These are phyloP conservation scores for Dactylellina drechsleri DNA, from an alignment of 2,329 filamentous ascomycete genomes.

Conservation along the genomic window DNA sequence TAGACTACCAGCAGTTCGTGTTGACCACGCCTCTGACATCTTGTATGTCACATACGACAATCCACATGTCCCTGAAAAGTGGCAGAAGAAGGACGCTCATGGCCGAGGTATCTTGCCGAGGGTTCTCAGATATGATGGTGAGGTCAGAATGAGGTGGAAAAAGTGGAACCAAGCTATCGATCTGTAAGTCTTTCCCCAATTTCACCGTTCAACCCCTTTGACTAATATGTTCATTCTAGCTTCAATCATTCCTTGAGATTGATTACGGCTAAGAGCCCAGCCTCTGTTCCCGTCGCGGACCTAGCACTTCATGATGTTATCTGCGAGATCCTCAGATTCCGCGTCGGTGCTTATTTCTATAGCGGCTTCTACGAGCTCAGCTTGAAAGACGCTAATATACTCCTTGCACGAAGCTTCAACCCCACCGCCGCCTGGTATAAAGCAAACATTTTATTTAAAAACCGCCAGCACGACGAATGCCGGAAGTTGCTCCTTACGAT, in stretches of 20 bases:
- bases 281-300: not conserved
- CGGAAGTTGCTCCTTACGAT: constrained; percentile 21
- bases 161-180: constrained; percentile 46
- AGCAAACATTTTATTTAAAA: constrained; percentile 34
- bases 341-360: constrained; percentile 22
- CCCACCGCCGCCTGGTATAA: constrained; percentile 38
- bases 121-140: constrained; percentile 37
- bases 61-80: constrained; percentile 27
- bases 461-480: constrained; percentile 25
- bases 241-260: constrained; percentile 10
- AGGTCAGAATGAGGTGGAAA: constrained; percentile 49
- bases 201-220: not conserved
- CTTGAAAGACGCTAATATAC: constrained; percentile 16
- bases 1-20: constrained; percentile 26
- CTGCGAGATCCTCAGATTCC: constrained; percentile 12
- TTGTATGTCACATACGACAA: constrained; percentile 36
- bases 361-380: constrained; percentile 20
- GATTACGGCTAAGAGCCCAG: not conserved
- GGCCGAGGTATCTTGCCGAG: constrained; percentile 18
- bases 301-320: not conserved
- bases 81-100: constrained; percentile 31
- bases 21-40: constrained; percentile 44
- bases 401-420: constrained; percentile 15
- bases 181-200: constrained; percentile 8
- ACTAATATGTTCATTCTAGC: not conserved